A percentile compares a stretch with the other conserved stretches of the same genome.
Conservation (phyloP, 345 rosid genomes). For the Gossypium raimondii region DNA sequence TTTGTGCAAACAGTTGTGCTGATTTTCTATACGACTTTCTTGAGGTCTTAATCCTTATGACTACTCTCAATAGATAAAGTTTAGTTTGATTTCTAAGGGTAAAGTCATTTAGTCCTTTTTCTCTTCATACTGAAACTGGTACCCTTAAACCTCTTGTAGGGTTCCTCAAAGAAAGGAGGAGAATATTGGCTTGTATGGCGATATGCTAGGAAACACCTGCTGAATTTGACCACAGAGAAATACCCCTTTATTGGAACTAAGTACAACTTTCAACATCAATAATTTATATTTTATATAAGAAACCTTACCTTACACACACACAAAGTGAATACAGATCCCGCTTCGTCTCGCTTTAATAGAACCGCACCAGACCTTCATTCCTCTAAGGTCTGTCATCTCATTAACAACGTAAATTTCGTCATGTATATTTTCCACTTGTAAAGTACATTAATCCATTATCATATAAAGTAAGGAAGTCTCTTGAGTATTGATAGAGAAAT, state of each 20-base stretch:
- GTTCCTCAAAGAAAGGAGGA: slow-evolving; percentile 67
- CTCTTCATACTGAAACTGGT: slow-evolving; percentile 8
- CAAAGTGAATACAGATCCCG: not conserved
- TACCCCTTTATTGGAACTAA: not conserved
- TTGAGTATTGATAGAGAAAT: too few species aligned
- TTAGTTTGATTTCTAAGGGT: slow-evolving; percentile 1
- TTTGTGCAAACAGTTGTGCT: slow-evolving; percentile 92
- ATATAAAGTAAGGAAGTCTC: too few species aligned
- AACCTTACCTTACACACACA: not conserved
- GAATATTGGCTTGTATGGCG: slow-evolving; percentile 96
- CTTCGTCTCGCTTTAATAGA: too few species aligned
- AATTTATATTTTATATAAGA: not conserved
- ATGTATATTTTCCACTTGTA: too few species aligned
- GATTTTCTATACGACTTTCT: slow-evolving; percentile 81
- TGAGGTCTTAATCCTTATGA: slow-evolving; percentile 56
- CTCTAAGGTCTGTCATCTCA: too few species aligned
- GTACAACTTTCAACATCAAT: not conserved
- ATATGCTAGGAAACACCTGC: slow-evolving; percentile 22
- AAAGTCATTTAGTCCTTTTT: not conserved
- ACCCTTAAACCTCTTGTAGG: slow-evolving; percentile 40
- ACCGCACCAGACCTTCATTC: too few species aligned
- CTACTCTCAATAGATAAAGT: slow-evolving; percentile 15
- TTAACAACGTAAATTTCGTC: too few species aligned
- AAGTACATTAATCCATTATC: too few species aligned
- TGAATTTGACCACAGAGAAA: not conserved